A percentile compares a stretch with the other conserved stretches of the same genome.
Evolutionary conservation across 164 flowering plant genomes (phyloP).

Genomic region (Stephania yunnanensis): DNA sequence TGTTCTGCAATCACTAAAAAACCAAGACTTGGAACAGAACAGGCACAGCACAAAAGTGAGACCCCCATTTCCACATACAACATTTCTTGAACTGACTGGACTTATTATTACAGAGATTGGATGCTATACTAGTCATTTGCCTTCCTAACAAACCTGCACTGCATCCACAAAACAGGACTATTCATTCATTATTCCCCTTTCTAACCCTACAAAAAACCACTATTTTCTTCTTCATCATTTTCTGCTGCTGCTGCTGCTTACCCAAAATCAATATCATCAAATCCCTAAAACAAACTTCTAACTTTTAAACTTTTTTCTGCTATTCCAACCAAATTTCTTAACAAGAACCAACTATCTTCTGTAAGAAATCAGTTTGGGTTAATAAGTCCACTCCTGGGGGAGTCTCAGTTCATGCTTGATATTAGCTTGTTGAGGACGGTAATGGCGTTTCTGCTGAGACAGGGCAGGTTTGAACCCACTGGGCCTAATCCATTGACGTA

Average conservation of each 20-base stretch:
- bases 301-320: background rate
- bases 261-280: background rate
- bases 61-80: background rate
- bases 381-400: slow-evolving; percentile 85
- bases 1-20: background rate
- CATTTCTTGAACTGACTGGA: background rate
- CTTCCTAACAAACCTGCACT: background rate
- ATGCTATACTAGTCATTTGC: background rate
- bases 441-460: slow-evolving; percentile 22
- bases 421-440: slow-evolving; percentile 9
- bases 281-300: slow-evolving; percentile 1
- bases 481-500: slow-evolving; percentile 16
- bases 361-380: slow-evolving; percentile 18
- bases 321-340: background rate
- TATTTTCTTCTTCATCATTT: background rate
- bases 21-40: background rate
- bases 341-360: background rate
- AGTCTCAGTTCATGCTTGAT: slow-evolving; percentile 44
- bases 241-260: background rate
- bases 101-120: background rate
- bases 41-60: background rate
- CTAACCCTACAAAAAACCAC: slow-evolving; percentile 1
- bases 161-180: slow-evolving; percentile 3
- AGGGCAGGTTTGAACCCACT: slow-evolving; percentile 22
- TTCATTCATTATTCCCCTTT: background rate